These are phyloP conservation scores for Penicillium freii DNA, from an alignment of 2,329 filamentous ascomycete genomes.

Conservation along the genomic window DNA sequence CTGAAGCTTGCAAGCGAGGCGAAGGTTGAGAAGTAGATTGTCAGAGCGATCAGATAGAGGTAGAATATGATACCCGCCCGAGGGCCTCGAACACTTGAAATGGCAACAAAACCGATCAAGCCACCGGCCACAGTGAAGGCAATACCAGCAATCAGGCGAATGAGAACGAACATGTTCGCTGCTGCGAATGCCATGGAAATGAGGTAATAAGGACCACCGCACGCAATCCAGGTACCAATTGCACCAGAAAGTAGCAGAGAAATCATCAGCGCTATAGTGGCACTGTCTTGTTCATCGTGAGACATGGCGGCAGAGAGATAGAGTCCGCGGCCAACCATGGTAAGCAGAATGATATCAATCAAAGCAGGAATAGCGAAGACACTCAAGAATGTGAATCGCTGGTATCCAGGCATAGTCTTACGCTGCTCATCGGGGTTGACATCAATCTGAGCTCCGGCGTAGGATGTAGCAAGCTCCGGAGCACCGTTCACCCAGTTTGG, in stretches of 20 bases:
- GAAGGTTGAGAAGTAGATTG: constrained; percentile 59
- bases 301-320: constrained; percentile 61
- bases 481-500: constrained; percentile 53
- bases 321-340: constrained; percentile 58
- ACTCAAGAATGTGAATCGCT: constrained; percentile 57
- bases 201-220: constrained; percentile 62
- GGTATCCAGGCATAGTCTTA: constrained; percentile 47
- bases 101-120: constrained; percentile 53
- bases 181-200: constrained; percentile 56
- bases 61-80: constrained; percentile 57
- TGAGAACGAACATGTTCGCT: constrained; percentile 56
- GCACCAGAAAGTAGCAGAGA: constrained; percentile 60
- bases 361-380: constrained; percentile 64
- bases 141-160: constrained; percentile 52
- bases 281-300: constrained; percentile 49
- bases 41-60: constrained; percentile 58
- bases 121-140: constrained; percentile 53
- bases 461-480: constrained; percentile 51
- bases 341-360: constrained; percentile 60
- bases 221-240: constrained; percentile 63
- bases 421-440: constrained; percentile 49
- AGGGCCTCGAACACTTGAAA: constrained; percentile 47
- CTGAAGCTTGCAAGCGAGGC: constrained; percentile 56
- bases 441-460: constrained; percentile 54
- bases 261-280: constrained; percentile 59